phyloP scores from a whole-genome alignment of 2,329 filamentous ascomycete species.

The Chrysoporthe puriensis region DNA sequence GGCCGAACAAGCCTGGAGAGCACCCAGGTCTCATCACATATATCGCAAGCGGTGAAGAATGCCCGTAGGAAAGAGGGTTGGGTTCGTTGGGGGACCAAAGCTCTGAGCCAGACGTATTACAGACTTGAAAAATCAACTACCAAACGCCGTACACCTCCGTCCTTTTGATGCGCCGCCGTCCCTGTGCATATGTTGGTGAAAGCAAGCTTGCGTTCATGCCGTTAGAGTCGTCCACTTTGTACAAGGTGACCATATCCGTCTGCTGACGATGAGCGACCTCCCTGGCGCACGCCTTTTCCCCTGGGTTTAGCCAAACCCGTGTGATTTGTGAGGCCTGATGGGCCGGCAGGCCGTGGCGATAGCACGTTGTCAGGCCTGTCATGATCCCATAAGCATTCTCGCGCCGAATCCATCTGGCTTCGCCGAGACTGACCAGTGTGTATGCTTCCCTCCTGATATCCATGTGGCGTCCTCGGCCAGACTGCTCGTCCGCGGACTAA shows the following conservation, averaged over 20 bases:
- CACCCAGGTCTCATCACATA: not conserved
- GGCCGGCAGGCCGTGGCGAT: not conserved
- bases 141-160: constrained; percentile 20
- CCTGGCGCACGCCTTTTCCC: not conserved
- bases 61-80: not conserved
- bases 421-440: not conserved
- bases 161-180: constrained; percentile 20
- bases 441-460: not conserved
- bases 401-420: not conserved
- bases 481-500: not conserved
- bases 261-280: not conserved
- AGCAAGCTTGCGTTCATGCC: constrained; percentile 10
- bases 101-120: not conserved
- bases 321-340: not conserved
- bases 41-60: not conserved
- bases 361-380: not conserved
- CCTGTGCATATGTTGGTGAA: constrained; percentile 2
- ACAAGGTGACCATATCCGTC: constrained; percentile 9
- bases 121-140: not conserved
- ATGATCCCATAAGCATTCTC: not conserved
- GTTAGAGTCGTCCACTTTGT: constrained; percentile 8
- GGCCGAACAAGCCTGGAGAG: not conserved
- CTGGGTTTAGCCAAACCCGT: not conserved
- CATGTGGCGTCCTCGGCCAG: not conserved
- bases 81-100: not conserved